Evolutionary conservation across 345 rosid species (phyloP), one percentile per base, ranked within the genome.

Genomic region (Aquilaria sinensis): DNA sequence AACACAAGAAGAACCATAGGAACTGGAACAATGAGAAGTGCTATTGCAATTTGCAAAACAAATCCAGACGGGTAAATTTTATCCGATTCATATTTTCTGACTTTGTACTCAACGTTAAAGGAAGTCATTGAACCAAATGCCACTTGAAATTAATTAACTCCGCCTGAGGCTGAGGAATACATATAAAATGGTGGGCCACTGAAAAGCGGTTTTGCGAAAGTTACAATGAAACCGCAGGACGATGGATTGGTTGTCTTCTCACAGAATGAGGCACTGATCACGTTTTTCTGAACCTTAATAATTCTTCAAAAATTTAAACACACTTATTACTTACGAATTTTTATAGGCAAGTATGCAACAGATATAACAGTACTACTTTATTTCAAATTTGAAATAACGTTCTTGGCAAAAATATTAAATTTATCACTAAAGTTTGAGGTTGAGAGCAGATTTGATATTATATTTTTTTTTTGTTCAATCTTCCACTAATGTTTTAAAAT

Each of bases 141-240:
- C 0, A 16, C 23, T 16, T 16, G 23, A 16, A 16, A 16, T 16
- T 16, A 16, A 16, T 16, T 53, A 32, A 15, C 31, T 53, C 9
- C 9, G 56, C 31, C 10, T 53, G 56, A 16, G 31, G 56, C 15
- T 5, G 32, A 23, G 16, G 32, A 3, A 53, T 9, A 16, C 10
- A 53, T 3, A 2, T 7, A 52, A 55, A 48, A 47, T 51, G 47
- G 29, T 45, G 31, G 52, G 63, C n/a, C 61, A 12, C 45, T 16
- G 52, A n/a, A 43, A 74, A 65, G 80, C 70, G 81, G 85, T 75
- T 71, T 77, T 52, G 57, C 34, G 71, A 71, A 51, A 52, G 72
- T 53, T 46, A 60, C 72, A 31, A 53, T 2, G 73, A 69, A 79
- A 73, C 87, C 67, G 58, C 64, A 69, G 82, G 72, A 73, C 57